Evolutionary conservation across 352 stramenopile genomes (phyloP).

Genomic region (Globisporangium spiculum): DNA sequence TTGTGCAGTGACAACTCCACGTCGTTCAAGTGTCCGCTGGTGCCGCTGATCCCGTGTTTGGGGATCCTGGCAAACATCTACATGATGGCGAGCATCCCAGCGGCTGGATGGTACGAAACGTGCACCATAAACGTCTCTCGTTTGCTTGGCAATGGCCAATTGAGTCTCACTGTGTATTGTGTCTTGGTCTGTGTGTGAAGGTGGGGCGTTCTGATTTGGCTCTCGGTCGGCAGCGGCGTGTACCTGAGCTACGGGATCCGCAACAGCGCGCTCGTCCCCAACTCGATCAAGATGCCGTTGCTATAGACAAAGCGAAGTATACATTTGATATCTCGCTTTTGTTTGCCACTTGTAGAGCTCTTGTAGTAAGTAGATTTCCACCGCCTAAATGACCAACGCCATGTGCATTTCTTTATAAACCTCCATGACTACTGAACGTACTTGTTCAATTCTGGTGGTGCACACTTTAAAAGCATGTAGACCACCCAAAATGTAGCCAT

Average conservation of each 20-base stretch:
- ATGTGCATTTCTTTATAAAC: not conserved
- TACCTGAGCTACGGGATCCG: constrained; percentile 82
- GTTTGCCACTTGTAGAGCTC: not conserved
- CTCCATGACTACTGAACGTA: not conserved
- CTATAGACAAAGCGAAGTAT: constrained; percentile 13
- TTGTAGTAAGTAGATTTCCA: not conserved
- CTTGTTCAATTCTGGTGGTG: not conserved
- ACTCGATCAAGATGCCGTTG: constrained; percentile 17
- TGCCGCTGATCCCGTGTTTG: constrained; percentile 55
- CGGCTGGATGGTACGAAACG: constrained; percentile 45
- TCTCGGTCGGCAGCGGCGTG: constrained; percentile 51
- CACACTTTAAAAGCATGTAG: not conserved
- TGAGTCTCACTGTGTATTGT: not conserved
- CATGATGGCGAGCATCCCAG: constrained; percentile 61
- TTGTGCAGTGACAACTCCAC: constrained; percentile 23
- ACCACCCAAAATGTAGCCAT: not conserved
- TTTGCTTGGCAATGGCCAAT: not conserved
- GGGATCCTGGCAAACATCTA: constrained; percentile 68
- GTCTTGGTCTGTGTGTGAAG: constrained; percentile 22
- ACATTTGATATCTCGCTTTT: not conserved
- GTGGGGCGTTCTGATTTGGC: constrained; percentile 75
- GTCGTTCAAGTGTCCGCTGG: constrained; percentile 59
- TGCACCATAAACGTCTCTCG: not conserved
- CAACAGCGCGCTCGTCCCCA: constrained; percentile 55
- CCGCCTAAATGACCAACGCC: not conserved